These are phyloP conservation scores for Elasticomyces elasticus DNA, from an alignment of 495 filamentous ascomycete genomes.

Conservation along the genomic window DNA sequence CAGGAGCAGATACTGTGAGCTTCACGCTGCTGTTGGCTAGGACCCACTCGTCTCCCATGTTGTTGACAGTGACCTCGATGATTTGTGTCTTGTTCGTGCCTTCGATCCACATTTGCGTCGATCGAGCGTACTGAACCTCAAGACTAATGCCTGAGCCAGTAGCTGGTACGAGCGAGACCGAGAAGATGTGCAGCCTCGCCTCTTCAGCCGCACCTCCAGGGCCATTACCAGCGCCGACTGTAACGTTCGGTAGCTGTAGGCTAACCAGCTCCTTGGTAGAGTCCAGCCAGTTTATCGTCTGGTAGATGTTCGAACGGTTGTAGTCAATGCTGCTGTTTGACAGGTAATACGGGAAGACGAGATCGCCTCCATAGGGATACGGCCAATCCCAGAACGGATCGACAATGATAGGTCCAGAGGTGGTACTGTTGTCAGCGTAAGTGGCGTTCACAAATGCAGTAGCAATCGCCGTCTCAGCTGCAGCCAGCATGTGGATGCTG, in stretches of 20 bases:
- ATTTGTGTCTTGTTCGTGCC: constrained; percentile 39
- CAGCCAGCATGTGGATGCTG: constrained; percentile 40
- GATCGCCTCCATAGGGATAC: constrained; percentile 40
- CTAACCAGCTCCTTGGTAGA: constrained; percentile 37
- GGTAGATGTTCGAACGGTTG: constrained; percentile 45
- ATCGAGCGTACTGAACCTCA: constrained; percentile 40
- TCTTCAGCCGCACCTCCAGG: constrained; percentile 17
- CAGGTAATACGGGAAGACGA: constrained; percentile 41
- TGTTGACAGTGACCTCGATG: constrained; percentile 44
- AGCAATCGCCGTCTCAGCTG: constrained; percentile 37
- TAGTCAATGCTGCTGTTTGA: constrained; percentile 38
- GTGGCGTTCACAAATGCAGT: constrained; percentile 39
- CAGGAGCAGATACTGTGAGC: constrained; percentile 31
- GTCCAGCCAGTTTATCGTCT: constrained; percentile 39
- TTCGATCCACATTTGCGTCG: constrained; percentile 44
- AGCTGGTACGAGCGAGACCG: constrained; percentile 32
- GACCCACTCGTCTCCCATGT: constrained; percentile 37
- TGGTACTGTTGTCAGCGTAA: constrained; percentile 37
- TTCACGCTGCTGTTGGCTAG: constrained; percentile 32
- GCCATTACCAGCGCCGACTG: constrained; percentile 21
- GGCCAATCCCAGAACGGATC: constrained; percentile 41
- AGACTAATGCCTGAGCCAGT: constrained; percentile 10
- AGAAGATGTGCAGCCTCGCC: constrained; percentile 38
- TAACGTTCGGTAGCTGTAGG: constrained; percentile 35
- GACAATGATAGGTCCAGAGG: constrained; percentile 36